Base-by-base conservation (phyloP, 768 basidiomycete species). In the Arthromyces matolae region DNA sequence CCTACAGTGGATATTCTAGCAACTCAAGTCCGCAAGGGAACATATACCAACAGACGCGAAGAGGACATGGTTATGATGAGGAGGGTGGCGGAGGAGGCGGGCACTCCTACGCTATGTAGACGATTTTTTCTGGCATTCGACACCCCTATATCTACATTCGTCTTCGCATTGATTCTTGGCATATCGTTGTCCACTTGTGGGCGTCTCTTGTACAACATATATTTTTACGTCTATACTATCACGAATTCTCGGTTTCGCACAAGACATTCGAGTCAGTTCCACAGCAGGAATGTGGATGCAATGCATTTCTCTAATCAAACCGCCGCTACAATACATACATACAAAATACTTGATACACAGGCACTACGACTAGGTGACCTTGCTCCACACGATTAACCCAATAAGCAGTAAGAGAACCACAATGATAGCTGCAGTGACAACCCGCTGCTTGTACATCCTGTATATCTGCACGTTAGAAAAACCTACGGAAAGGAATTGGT, bases 401-500 rank as follows among this genome's bases (percentile, higher is more conserved):
- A 97, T 94, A 40, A 98, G 80, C 3, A 93, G 62, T 42, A 95
- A 71, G 28, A 98, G 84, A 23, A 98, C 81, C 47, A 74, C 69
- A 48, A 99, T 86, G 58, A 98, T 98, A 32, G 79, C 86, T 31
- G 69, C 87, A 5, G 93, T 97, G 39, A 96, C 77, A 39, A 89
- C 78, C 43, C 90, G 86, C 60, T 99, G 95, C 66, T 96, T 93
- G 64, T 97, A 93, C 92, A 98, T 96, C 71, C 96, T 99, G 63
- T 37, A 58, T 43, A 42, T n/a, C 93, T 95, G 63, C 34, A 56
- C 47, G 38, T 64, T 55, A 70, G 56, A 65, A 60, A 60, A 70
- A 71, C 59, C 71, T 72, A 52, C 47, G 54, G 50, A 57, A 36
- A 52, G 52, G 51, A 34, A 27, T 50, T 42, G 41, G 44, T 33